Conservation (phyloP, 495 filamentous ascomycete species). For the Chaetomium cochliodes region DNA sequence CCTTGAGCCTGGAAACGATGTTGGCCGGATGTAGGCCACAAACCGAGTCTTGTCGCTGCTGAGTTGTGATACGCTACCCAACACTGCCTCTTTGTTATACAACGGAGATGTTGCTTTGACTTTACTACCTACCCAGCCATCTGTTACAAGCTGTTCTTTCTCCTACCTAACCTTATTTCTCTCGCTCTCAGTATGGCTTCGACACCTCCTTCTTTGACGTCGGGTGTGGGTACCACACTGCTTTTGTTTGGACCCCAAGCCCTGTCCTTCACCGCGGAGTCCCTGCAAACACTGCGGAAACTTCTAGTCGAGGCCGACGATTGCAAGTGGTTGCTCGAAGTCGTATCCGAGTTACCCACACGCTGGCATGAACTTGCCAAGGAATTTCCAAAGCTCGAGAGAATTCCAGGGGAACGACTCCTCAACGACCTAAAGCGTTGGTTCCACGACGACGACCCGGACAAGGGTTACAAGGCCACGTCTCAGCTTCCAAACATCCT, state of each 20-base stretch:
- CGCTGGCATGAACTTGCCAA: slow-evolving; percentile 1
- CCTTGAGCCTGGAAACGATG: neutral
- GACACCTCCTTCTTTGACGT: slow-evolving; percentile 2
- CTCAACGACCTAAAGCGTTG: neutral
- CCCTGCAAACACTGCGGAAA: neutral
- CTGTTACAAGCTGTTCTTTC: no score
- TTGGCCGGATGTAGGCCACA: neutral
- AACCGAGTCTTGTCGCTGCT: neutral
- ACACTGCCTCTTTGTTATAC: neutral
- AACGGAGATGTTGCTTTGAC: slow-evolving; percentile 2
- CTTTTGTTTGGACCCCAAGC: slow-evolving; percentile 6
- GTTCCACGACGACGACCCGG: neutral
- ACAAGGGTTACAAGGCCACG: slow-evolving; percentile 1
- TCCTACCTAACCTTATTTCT: neutral
- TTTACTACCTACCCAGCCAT: no score
- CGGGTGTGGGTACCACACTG: neutral
- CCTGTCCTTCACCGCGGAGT: slow-evolving; percentile 1
- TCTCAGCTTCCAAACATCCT: neutral
- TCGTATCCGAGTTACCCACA: neutral
- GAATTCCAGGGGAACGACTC: neutral
- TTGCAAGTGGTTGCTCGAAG: slow-evolving; percentile 2
- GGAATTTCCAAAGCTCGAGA: neutral
- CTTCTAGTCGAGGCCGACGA: neutral
- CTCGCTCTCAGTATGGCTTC: neutral
- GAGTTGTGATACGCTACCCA: no score